phyloP scores from a whole-genome alignment of 305 asterid species.

The Plantago lanceolata region DNA sequence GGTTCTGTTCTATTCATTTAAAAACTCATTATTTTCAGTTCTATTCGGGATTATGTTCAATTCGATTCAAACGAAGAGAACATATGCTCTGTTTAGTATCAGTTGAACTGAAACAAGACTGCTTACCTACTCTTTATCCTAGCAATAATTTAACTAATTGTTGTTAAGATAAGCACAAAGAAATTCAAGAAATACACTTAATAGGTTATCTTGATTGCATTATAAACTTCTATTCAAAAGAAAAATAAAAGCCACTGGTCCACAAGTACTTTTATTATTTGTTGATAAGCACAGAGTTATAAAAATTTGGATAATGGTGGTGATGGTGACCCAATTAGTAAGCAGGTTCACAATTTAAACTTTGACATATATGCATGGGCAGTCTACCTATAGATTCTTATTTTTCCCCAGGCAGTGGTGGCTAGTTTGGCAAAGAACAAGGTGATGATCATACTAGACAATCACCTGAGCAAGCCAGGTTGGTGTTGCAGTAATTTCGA shows the following conservation, averaged over 20 bases:
- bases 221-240: not conserved
- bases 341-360: not conserved
- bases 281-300: not conserved
- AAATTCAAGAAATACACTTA: too few relatives aligned
- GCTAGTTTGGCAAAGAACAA: slow-evolving; percentile 35
- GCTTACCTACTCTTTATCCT: too few relatives aligned
- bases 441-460: slow-evolving; percentile 58
- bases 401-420: slow-evolving; percentile 54
- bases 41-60: too few relatives aligned
- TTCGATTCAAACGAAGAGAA: too few relatives aligned
- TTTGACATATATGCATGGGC: too few relatives aligned
- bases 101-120: too few relatives aligned
- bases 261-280: slow-evolving; percentile 1
- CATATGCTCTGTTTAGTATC: too few relatives aligned
- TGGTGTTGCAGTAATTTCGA: slow-evolving; percentile 56
- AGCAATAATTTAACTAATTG: too few relatives aligned
- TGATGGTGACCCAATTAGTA: slow-evolving; percentile 2
- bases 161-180: too few relatives aligned
- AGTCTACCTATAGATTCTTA: too few relatives aligned
- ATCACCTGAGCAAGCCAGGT: slow-evolving; percentile 49
- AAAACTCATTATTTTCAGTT: too few relatives aligned
- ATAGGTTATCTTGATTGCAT: not conserved
- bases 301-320: not conserved
- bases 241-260: not conserved
- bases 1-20: too few relatives aligned